Evolutionary conservation across 202 grass and related monocot genomes (phyloP), one percentile per base, ranked within the genome.

Genomic region (Carex arenaria): DNA sequence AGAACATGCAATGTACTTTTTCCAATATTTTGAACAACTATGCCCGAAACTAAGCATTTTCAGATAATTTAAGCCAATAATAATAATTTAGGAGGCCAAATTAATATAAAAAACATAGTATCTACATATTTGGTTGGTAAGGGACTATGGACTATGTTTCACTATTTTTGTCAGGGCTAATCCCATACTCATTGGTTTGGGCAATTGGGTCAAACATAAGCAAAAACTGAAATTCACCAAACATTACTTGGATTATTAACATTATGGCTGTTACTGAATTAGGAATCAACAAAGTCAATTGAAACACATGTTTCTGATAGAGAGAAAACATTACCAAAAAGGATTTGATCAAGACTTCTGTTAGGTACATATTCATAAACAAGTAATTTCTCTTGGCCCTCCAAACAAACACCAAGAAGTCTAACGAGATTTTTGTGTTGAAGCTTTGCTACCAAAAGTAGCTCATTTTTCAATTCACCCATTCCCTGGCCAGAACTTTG

Each of bases 381-480:
- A 42, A 94, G 92, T 56, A 94, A 22, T 30, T 86, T 73, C 60
- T 91, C 89, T 61, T 88, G 45, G 49, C 72, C 68, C 51, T 94
- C 89, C 14, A 94, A 74, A 70, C 87, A 94, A 22, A 94, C 83
- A 18, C 89, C 89, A 10, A 94, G 10, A 31, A 94, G 89, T 74
- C 89, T 89, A 2, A 89, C 89, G 14, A 94, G 85, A 69, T 94
- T 94, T 74, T 83, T 94, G 83, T 94, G 89, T 67, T 94, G 88
- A 61, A 94, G 85, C 70, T 91, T 94, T 12, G 87, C 92, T 1
- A 94, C 80, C 28, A 94, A n/a, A 1, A 85, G 63, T 7, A 91
- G 80, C 80, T 94, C 89, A 54, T 91, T 94, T 81, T 84, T 94
- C 12, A 94, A 84, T 78, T 94, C 89, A 3, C 82, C 75, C 3